A percentile compares a stretch with the other conserved stretches of the same genome.
These are phyloP conservation scores for Poronia punctata DNA, from an alignment of 495 filamentous ascomycete species.

Conservation along the genomic window DNA sequence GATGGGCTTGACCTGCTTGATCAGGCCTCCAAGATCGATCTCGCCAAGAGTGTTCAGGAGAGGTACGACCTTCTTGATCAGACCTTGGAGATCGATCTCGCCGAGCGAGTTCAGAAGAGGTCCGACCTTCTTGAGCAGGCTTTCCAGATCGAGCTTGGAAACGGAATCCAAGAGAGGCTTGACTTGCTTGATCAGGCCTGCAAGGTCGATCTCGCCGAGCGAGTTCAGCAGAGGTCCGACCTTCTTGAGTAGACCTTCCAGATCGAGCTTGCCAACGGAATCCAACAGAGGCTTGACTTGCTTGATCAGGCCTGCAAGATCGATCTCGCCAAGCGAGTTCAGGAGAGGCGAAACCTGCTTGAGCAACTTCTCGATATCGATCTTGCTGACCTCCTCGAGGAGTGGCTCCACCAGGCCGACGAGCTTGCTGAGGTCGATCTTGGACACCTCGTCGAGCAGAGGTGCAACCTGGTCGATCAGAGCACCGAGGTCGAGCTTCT, in stretches of 20 bases:
- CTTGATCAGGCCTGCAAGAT: constrained; percentile 38
- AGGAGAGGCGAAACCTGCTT: constrained; percentile 33
- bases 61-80: constrained; percentile 27
- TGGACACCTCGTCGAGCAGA: constrained; percentile 27
- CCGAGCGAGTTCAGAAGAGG: constrained; percentile 24
- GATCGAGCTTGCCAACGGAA: constrained; percentile 38
- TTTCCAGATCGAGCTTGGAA: constrained; percentile 21
- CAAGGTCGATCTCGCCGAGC: constrained; percentile 29
- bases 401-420: constrained; percentile 29
- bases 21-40: constrained; percentile 29
- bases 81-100: constrained; percentile 23
- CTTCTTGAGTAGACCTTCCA: constrained; percentile 18
- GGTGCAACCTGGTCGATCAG: constrained; percentile 32
- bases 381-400: constrained; percentile 28
- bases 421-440: constrained; percentile 22
- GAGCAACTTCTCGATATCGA: constrained; percentile 35
- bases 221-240: constrained; percentile 23
- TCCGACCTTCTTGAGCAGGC: constrained; percentile 31
- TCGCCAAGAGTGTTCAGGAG: constrained; percentile 27
- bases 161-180: constrained; percentile 27
- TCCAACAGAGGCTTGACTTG: constrained; percentile 37
- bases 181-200: constrained; percentile 23
- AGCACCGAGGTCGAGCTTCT: constrained; percentile 29
- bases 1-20: constrained; percentile 27
- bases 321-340: constrained; percentile 25